These are phyloP conservation scores for Globisporangium perplexum DNA, from an alignment of 352 stramenopile genomes.

Conservation along the genomic window DNA sequence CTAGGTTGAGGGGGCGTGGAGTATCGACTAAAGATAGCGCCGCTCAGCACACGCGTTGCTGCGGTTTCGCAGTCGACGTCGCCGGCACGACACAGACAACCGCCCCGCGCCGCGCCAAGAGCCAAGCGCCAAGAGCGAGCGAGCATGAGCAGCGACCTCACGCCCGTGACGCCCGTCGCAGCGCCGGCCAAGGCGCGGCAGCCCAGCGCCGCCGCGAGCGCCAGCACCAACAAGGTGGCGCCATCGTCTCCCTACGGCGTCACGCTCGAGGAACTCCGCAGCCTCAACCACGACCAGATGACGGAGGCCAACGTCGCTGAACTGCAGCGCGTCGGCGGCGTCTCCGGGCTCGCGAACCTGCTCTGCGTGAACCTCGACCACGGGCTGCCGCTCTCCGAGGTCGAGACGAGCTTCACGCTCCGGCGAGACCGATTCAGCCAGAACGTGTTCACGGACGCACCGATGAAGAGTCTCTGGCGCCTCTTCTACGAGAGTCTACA, in stretches of 20 bases:
- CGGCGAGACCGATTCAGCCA: conserved; percentile 49
- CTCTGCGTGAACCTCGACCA: conserved; percentile 71
- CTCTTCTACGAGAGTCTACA: conserved; percentile 87
- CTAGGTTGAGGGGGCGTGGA: no score
- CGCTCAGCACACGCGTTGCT: no score
- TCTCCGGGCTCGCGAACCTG: conserved; percentile 40
- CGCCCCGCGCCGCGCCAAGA: no score
- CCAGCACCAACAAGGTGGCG: conserved; percentile 53
- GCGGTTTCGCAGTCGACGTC: no score
- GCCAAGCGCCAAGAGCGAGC: no score
- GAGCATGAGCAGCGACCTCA: conserved; percentile 28
- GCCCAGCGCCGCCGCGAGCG: conserved; percentile 12
- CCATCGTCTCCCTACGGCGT: conserved; percentile 67
- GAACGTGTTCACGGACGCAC: conserved; percentile 68
- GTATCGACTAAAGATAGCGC: no score
- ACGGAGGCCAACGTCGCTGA: conserved; percentile 64
- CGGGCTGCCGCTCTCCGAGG: conserved; percentile 50
- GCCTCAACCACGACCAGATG: conserved; percentile 80
- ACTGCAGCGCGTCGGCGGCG: conserved; percentile 52
- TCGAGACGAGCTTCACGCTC: conserved; percentile 46
- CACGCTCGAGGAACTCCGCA: conserved; percentile 57
- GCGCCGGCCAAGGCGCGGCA: conserved; percentile 18
- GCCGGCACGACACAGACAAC: no score
- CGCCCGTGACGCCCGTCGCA: conserved; percentile 31
- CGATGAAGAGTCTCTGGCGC: conserved; percentile 72